Evolutionary conservation across 495 filamentous ascomycete species (phyloP).

Genomic region (Talaromyces wortmannii): DNA sequence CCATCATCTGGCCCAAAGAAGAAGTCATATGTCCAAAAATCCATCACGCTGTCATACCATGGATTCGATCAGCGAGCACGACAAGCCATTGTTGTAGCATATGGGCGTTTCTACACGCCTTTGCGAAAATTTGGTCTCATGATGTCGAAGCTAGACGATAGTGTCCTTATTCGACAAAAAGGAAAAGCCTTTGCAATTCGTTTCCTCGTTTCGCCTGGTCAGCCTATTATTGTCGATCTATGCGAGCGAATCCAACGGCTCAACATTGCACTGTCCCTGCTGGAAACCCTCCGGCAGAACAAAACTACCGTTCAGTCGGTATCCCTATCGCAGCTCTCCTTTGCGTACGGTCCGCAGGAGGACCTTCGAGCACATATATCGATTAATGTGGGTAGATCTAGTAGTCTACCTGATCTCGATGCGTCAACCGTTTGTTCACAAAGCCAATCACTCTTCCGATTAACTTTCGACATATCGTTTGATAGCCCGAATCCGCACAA

Average conservation of each 20-base stretch:
- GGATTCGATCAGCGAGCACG: slow-evolving; percentile 29
- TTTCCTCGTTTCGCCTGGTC: slow-evolving; percentile 28
- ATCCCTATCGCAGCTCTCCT: slow-evolving; percentile 29
- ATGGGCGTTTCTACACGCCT: slow-evolving; percentile 22
- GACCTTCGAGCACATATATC: slow-evolving; percentile 23
- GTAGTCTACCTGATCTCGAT: slow-evolving; percentile 13
- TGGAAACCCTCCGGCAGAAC: slow-evolving; percentile 28
- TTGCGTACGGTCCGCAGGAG: slow-evolving; percentile 26
- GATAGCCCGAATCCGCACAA: slow-evolving; percentile 68
- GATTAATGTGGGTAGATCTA: slow-evolving; percentile 16
- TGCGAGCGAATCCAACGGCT: slow-evolving; percentile 34
- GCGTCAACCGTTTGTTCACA: slow-evolving; percentile 14
- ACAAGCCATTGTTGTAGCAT: slow-evolving; percentile 30
- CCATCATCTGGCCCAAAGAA: slow-evolving; percentile 19
- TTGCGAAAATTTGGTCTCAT: slow-evolving; percentile 18
- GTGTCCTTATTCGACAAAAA: slow-evolving; percentile 24
- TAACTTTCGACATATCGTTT: slow-evolving; percentile 36
- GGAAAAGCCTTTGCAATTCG: slow-evolving; percentile 34
- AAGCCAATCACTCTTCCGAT: slow-evolving; percentile 19
- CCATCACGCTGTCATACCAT: slow-evolving; percentile 32
- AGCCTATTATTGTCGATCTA: slow-evolving; percentile 23
- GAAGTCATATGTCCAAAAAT: slow-evolving; percentile 24
- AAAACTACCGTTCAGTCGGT: slow-evolving; percentile 24
- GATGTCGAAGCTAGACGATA: slow-evolving; percentile 21
- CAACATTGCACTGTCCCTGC: slow-evolving; percentile 32